Evolutionary conservation across 192 early-diverging fungal species (phyloP), one percentile per base, ranked within the genome.

Genomic region (Coemansia sp.): DNA sequence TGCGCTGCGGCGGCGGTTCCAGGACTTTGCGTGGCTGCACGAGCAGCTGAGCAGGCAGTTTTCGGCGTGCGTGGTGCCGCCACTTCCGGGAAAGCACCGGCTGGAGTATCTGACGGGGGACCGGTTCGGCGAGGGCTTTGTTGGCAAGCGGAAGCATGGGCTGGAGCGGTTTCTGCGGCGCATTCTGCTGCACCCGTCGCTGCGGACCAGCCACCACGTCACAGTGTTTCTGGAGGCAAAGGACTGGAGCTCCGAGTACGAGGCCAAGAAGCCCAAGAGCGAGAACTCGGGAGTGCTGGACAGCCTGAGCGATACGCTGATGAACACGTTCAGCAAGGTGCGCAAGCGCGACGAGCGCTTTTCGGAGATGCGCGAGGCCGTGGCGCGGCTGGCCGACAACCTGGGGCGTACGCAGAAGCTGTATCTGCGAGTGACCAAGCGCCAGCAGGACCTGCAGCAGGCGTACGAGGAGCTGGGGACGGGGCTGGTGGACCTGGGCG

Each of bases 31-130:
- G 7, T 91, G 84, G 86, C 79, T 98, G 33, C 78, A 94, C 54
- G 72, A 78, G 40, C 79, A 81, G 34, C 76, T 98, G 31, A 49
- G 48, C 27, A 76, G 80, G 27, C 87, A 90, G 64, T 89, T 78
- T 63, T 79, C 88, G 6, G 84, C 86, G 5, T 85, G 85, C 33
- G 87, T 94, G 21, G 51, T 94, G 0, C 92, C 92, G 42, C 91
- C 92, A 7, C 60, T 96, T 14, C 96, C 96, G 5, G 94, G 87
- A 22, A 92, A 90, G 62, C 89, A 91, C 60, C 82, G 91, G 41
- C 72, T 96, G 70, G 91, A 92, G 64, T 98, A 96, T 54, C 70
- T 98, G 14, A 95, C 90, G 17, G 96, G 96, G 5, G 91, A 96
- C 65, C 77, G 96, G 26, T 98, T 98, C 67, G 84, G 84, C 54